Evolutionary conservation across 768 basidiomycete species (phyloP).

Genomic region (Tulasnella sp.): DNA sequence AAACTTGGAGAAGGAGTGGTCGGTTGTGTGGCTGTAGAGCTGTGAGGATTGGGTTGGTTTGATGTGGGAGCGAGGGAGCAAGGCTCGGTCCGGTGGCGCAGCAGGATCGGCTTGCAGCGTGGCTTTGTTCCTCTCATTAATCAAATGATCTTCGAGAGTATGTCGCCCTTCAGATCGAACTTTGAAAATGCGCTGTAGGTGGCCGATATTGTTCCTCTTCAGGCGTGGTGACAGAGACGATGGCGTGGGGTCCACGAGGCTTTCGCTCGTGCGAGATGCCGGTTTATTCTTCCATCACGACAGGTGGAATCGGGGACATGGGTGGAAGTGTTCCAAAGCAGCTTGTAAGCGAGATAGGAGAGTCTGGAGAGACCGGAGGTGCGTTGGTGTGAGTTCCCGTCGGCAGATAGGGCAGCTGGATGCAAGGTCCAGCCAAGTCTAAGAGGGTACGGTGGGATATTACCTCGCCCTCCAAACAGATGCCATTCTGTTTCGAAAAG

Average conservation of each 20-base stretch:
- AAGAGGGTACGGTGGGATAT: not conserved
- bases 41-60: too few relatives aligned
- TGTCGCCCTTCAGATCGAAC: not conserved
- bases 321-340: not conserved
- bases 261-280: not conserved
- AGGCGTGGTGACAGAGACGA: not conserved
- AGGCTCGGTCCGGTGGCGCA: too few relatives aligned
- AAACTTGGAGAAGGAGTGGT: too few relatives aligned
- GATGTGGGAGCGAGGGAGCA: too few relatives aligned
- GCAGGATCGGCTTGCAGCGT: too few relatives aligned
- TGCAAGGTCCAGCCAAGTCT: constrained; percentile 32
- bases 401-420: constrained; percentile 29
- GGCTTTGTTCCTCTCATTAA: too few relatives aligned
- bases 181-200: not conserved
- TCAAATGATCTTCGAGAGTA: too few relatives aligned
- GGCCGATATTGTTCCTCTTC: too few relatives aligned
- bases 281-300: constrained; percentile 5
- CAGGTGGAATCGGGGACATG: not conserved
- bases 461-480: not conserved
- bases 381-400: constrained; percentile 25
- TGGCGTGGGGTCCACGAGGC: not conserved
- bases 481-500: too few relatives aligned
- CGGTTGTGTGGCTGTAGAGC: too few relatives aligned
- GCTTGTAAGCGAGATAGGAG: constrained; percentile 7
- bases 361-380: not conserved